A percentile compares a stretch with the other conserved stretches of the same genome.
Conservation (phyloP, 208 protist genomes). For the Crithidia brevicula region DNA sequence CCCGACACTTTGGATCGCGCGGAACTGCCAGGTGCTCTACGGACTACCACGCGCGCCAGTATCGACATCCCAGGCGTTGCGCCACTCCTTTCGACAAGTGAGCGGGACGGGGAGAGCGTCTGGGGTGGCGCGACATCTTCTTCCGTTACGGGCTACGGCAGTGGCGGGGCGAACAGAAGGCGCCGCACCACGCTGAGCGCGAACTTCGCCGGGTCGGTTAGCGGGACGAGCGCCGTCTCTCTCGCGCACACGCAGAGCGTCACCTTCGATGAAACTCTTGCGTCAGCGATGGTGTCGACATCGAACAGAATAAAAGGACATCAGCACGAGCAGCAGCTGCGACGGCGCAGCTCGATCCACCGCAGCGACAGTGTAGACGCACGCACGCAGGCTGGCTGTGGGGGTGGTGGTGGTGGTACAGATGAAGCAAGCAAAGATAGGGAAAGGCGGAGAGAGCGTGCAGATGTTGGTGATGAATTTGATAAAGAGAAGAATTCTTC, state of each 20-base stretch:
- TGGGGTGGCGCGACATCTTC: background rate
- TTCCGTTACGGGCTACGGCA: background rate
- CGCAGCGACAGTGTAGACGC: too few relatives aligned
- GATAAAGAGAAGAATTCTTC: too few relatives aligned
- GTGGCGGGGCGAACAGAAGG: background rate
- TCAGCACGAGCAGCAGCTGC: conserved; percentile 12
- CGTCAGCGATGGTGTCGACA: conserved; percentile 50
- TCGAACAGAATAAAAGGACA: conserved; percentile 26
- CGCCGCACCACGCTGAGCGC: conserved; percentile 6
- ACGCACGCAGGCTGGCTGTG: too few relatives aligned
- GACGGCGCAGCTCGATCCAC: conserved; percentile 5
- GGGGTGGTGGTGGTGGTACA: too few relatives aligned
- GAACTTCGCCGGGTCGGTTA: background rate
- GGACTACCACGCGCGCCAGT: background rate
- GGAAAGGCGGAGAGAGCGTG: too few relatives aligned
- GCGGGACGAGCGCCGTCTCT: conserved; percentile 4
- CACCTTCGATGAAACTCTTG: conserved; percentile 37
- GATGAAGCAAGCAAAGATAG: too few relatives aligned
- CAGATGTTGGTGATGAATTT: too few relatives aligned
- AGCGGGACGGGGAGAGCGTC: background rate
- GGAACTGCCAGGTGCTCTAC: background rate
- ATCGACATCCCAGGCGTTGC: background rate
- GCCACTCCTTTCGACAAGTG: background rate
- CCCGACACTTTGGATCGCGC: conserved; percentile 15
- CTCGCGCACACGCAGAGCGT: background rate